Base-by-base conservation (phyloP, 176 grass and related monocot species). In the Thalia dealbata region DNA sequence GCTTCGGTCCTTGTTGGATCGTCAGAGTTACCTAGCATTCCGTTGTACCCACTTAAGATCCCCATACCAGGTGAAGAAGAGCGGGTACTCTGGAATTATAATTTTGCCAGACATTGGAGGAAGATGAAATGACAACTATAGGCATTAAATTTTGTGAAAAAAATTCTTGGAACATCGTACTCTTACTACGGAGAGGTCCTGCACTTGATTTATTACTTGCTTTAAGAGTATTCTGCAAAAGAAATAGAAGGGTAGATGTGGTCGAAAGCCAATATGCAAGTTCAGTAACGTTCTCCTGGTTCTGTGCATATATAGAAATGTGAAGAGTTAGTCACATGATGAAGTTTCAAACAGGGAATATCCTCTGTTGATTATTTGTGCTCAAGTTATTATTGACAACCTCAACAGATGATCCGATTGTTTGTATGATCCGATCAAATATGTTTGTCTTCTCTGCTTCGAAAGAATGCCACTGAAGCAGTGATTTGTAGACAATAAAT, bases 391-490 rank as follows among this genome's bases (percentile, higher is more conserved):
- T 0, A 18, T 18, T 52, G 2, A 71, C 42, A 77, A 92, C 92
- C 89, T 96, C 89, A 73, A 96, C 48, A 50, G 87, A 87, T 81
- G 82, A 82, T 74, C 84, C 84, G 77, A 96, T 96, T 64, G 87
- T 92, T 75, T 87, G 84, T 78, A 96, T 96, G 68, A 96, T 92
- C 19, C 89, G 82, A 71, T 96, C 92, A 71, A 96, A 96, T 85
- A 96, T 90, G 59, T 75, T 86, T 71, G 92, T 96, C 84, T 82
- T 92, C 65, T 96, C 89, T 80, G 87, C 92, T 84, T 96, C 86
- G 76, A 96, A 96, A 25, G 92, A 92, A 66, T 70, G 81, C 92
- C 92, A 96, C 30, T 96, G 89, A 13, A 96, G 84, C 38, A 96
- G 81, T 71, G 89, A 89, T 85, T 86, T 90, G 78, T 96, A 96